Evolutionary conservation across 176 grass and related monocot genomes (phyloP), one percentile per base, ranked within the genome.

Genomic region (Oryza brachyantha): DNA sequence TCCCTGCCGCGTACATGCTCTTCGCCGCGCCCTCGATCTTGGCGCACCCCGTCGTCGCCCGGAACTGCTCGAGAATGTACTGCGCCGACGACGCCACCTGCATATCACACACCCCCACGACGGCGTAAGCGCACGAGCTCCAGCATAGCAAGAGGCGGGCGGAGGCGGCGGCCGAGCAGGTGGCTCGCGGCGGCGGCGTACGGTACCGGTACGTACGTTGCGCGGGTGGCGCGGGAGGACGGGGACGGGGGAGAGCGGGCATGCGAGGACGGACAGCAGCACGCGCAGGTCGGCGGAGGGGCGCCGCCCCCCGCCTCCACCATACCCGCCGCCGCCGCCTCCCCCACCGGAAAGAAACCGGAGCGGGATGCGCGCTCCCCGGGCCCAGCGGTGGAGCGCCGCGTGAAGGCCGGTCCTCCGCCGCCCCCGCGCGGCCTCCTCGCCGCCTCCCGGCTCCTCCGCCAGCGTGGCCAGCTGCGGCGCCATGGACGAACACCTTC

Each of bases 61-160:
- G 26, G 87, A 90, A 97, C 78, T 97, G 93, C 79, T 93, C 85
- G 61, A 97, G 90, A 37, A 97, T 97, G 75, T 97, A 97, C 80
- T 97, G 83, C 68, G 88, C 90, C 77, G 93, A 90, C 38, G 93
- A 97, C 19, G 90, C 85, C 72, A 97, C 93, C 93, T 88, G 75
- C 85, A 67, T 63, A 31, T 16, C 0, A 21, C 39, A 10, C 67
- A 14, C 38, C 16, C 42, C 0, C 16, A 61, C 70, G 60, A 52
- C 16, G 5, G 35, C 64, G 52, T 10, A 64, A 77, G 38, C 38
- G 21, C 12, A 3, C 0, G 34, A 60, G 40, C 32, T 42, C 5
- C 29, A 10, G 50, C 13, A 38, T 38, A 43, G 67, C 12, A 21
- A 3, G 22, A 14, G 66, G 39, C 13, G 19, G 19, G 10, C 58